These are phyloP conservation scores for Metschnikowia dekortorum DNA, from an alignment of 805 yeast genomes.

Conservation along the genomic window DNA sequence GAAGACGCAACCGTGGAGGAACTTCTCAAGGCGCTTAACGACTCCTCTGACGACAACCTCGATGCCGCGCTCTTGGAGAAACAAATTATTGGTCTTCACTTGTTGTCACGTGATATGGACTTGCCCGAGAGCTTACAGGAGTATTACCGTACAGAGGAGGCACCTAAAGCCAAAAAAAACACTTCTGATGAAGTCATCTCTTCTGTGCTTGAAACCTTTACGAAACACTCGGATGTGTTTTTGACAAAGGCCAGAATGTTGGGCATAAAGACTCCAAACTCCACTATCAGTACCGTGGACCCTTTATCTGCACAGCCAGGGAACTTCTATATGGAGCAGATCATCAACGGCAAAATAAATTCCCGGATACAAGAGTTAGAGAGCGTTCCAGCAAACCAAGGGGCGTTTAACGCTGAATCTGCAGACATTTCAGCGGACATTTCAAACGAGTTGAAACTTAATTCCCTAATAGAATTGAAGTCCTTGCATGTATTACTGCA, in stretches of 20 bases:
- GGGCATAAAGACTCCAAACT: constrained; percentile 32
- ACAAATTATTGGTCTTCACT: constrained; percentile 61
- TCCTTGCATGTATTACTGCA: constrained; percentile 59
- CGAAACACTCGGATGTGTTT: constrained; percentile 6
- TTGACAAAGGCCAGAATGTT: constrained; percentile 34
- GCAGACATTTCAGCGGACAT: not conserved
- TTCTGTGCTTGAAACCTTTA: constrained; percentile 7
- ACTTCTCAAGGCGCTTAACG: constrained; percentile 12
- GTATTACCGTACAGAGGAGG: constrained; percentile 21
- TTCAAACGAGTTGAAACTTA: constrained; percentile 45
- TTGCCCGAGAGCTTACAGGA: constrained; percentile 51
- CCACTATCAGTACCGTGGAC: constrained; percentile 20
- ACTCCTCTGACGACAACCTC: constrained; percentile 14
- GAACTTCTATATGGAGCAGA: constrained; percentile 46
- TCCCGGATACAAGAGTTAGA: constrained; percentile 60
- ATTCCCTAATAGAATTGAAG: constrained; percentile 66
- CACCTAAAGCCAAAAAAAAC: not conserved
- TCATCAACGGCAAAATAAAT: constrained; percentile 50
- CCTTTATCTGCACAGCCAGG: constrained; percentile 46
- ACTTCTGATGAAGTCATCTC: constrained; percentile 14
- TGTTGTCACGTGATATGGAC: constrained; percentile 61
- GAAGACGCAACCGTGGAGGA: constrained; percentile 20
- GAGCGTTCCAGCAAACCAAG: constrained; percentile 64
- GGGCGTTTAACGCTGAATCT: constrained; percentile 36
- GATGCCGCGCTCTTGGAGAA: constrained; percentile 38